A percentile compares a stretch with the other conserved stretches of the same genome.
phyloP scores from a whole-genome alignment of 2,329 filamentous ascomycete species.

The Pseudocercospora fuligena region DNA sequence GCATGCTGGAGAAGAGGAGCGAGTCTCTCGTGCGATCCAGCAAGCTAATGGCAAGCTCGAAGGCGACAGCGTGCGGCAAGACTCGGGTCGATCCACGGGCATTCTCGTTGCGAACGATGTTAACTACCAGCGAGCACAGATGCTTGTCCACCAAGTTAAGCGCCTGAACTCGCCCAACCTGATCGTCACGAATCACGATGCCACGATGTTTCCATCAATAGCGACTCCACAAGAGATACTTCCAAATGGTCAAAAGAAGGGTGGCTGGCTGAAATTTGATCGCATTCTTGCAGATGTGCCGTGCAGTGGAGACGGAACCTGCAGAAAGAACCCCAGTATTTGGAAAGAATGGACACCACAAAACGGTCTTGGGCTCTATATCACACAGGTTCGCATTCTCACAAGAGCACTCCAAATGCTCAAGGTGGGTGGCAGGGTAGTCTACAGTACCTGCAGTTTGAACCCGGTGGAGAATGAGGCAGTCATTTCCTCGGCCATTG shows the following conservation, averaged over 20 bases:
- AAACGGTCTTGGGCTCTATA: conserved; percentile 84
- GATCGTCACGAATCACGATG: conserved; percentile 97
- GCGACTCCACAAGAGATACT: conserved; percentile 68
- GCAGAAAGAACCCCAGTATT: conserved; percentile 88
- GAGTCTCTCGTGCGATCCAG: conserved; percentile 73
- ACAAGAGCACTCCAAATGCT: conserved; percentile 93
- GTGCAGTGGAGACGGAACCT: conserved; percentile 92
- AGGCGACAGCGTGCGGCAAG: conserved; percentile 44
- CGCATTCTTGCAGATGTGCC: conserved; percentile 95
- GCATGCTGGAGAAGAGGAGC: conserved; percentile 87
- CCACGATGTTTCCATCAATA: conserved; percentile 91
- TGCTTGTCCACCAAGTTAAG: conserved; percentile 98
- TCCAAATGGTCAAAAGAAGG: conserved; percentile 52
- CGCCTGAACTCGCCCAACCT: conserved; percentile 94
- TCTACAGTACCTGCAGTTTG: conserved; percentile 99
- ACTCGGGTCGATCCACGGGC: conserved; percentile 87
- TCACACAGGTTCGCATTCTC: conserved; percentile 86
- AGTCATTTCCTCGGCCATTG: conserved; percentile 84
- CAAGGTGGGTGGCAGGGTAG: conserved; percentile 89
- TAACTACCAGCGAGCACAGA: conserved; percentile 95
- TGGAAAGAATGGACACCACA: conserved; percentile 95
- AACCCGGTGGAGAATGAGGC: conserved; percentile 98
- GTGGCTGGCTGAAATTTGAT: conserved; percentile 90
- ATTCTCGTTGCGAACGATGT: conserved; percentile 93
- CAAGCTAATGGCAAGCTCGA: conserved; percentile 49